Percentiles rank a stretch among this genome's conserved stretches.
Evolutionary conservation across 305 asterid species (phyloP).

Genomic region (Fraxinus baroniana): DNA sequence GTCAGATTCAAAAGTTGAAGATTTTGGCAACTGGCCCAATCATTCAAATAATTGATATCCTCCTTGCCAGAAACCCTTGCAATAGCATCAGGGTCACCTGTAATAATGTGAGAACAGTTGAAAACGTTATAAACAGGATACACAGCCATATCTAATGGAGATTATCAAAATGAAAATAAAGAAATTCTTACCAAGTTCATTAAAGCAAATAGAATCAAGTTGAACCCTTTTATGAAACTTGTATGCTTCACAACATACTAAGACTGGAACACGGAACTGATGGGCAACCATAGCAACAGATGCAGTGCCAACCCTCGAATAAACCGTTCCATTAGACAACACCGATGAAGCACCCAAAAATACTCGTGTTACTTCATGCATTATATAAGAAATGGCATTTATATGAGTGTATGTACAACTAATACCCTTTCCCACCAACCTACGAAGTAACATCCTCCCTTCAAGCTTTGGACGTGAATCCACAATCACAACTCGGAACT

Average conservation of each 20-base stretch:
- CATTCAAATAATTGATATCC: constrained; percentile 53
- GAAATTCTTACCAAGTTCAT: constrained; percentile 69
- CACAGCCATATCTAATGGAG: not conserved
- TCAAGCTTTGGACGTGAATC: constrained; percentile 95
- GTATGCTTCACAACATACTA: constrained; percentile 94
- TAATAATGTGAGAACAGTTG: not conserved
- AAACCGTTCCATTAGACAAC: constrained; percentile 88
- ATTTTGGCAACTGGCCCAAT: constrained; percentile 60
- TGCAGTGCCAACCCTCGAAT: constrained; percentile 96
- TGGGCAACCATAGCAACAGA: constrained; percentile 98
- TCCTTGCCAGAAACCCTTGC: constrained; percentile 69
- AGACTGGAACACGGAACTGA: constrained; percentile 80
- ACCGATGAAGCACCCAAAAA: constrained; percentile 95
- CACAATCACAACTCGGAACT: constrained; percentile 82
- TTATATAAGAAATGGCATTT: constrained; percentile 84
- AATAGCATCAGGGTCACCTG: constrained; percentile 80
- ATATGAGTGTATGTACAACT: constrained; percentile 87
- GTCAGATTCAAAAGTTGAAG: constrained; percentile 70
- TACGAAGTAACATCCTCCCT: constrained; percentile 74
- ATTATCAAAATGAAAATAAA: not conserved
- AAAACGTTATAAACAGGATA: not conserved
- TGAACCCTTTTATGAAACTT: constrained; percentile 95
- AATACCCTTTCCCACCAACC: constrained; percentile 81
- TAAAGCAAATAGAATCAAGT: constrained; percentile 87
- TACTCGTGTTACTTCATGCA: constrained; percentile 90